phyloP scores from a whole-genome alignment of 2,329 filamentous ascomycete genomes.

The Biscogniauxia sp. region DNA sequence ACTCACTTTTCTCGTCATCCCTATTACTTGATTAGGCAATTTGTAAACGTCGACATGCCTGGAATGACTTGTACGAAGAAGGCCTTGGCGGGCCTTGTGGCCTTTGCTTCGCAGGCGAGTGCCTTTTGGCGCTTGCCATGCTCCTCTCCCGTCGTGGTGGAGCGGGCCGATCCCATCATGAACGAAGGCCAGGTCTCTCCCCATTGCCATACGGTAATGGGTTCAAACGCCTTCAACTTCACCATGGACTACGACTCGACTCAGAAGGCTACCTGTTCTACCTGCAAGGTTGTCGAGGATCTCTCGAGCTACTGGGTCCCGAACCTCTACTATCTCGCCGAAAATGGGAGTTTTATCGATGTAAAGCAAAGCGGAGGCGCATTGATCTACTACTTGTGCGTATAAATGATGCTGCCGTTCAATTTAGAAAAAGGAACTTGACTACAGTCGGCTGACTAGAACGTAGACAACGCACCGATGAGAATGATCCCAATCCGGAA shows the following conservation, averaged over 20 bases:
- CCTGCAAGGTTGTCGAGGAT: conserved; percentile 61
- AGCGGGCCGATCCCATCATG: conserved; percentile 60
- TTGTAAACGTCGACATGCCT: conserved; percentile 3
- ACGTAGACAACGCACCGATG: conserved; percentile 38
- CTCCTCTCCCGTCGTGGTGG: conserved; percentile 23
- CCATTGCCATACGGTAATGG: conserved; percentile 62
- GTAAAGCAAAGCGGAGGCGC: conserved; percentile 43
- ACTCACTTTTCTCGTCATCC: neutral
- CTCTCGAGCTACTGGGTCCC: conserved; percentile 70
- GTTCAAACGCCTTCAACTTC: conserved; percentile 59
- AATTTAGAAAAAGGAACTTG: neutral
- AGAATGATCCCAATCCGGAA: conserved; percentile 36
- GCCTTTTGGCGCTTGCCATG: conserved; percentile 28
- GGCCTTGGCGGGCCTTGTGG: conserved; percentile 11
- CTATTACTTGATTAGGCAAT: neutral
- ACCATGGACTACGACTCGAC: conserved; percentile 52
- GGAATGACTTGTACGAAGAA: conserved; percentile 5
- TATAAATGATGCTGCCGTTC: neutral
- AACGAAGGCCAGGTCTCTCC: conserved; percentile 49
- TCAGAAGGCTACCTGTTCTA: conserved; percentile 58
- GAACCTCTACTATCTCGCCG: conserved; percentile 47
- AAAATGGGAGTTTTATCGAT: conserved; percentile 55
- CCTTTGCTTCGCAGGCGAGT: conserved; percentile 11
- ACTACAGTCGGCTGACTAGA: conserved; percentile 15
- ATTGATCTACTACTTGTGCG: conserved; percentile 56